A percentile compares a stretch with the other conserved stretches of the same genome.
phyloP scores from a whole-genome alignment of 495 filamentous ascomycete genomes.

The Penicillium lividum region DNA sequence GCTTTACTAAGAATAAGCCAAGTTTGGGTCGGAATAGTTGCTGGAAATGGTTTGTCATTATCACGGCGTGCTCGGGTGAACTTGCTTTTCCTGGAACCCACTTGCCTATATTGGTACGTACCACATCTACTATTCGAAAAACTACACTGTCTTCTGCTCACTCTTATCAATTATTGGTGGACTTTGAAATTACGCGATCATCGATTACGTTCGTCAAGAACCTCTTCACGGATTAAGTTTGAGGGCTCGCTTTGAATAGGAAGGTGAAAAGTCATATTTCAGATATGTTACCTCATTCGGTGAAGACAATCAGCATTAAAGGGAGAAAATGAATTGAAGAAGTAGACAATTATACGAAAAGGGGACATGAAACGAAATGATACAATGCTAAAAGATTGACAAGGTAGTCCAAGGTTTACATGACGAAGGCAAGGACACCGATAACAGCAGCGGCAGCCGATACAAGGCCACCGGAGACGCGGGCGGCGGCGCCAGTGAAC shows the following conservation, averaged over 20 bases:
- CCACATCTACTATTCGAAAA: too few relatives aligned
- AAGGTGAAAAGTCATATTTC: conserved; percentile 3
- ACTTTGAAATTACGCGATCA: too few relatives aligned
- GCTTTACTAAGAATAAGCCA: not conserved
- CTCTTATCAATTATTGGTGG: too few relatives aligned
- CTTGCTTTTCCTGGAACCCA: too few relatives aligned
- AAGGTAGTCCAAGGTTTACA: conserved; percentile 22
- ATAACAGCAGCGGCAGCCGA: conserved; percentile 31
- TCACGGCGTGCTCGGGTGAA: too few relatives aligned
- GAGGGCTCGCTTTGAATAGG: not conserved
- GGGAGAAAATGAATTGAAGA: conserved; percentile 7
- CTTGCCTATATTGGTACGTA: too few relatives aligned
- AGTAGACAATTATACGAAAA: conserved; percentile 14
- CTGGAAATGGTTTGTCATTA: not conserved
- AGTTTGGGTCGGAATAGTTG: not conserved
- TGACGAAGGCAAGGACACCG: conserved; percentile 35
- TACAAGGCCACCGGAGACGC: conserved; percentile 30
- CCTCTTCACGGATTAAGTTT: too few relatives aligned
- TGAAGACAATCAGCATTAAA: conserved; percentile 16
- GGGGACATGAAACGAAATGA: conserved; percentile 5
- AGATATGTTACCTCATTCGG: conserved; percentile 10
- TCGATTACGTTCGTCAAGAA: too few relatives aligned
- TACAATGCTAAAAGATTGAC: conserved; percentile 10
- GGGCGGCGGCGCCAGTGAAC: conserved; percentile 33
- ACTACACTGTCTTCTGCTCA: too few relatives aligned